A percentile compares a stretch with the other conserved stretches of the same genome.
Evolutionary conservation across 2,329 filamentous ascomycete species (phyloP).

Genomic region (Neofusicoccum ribis): DNA sequence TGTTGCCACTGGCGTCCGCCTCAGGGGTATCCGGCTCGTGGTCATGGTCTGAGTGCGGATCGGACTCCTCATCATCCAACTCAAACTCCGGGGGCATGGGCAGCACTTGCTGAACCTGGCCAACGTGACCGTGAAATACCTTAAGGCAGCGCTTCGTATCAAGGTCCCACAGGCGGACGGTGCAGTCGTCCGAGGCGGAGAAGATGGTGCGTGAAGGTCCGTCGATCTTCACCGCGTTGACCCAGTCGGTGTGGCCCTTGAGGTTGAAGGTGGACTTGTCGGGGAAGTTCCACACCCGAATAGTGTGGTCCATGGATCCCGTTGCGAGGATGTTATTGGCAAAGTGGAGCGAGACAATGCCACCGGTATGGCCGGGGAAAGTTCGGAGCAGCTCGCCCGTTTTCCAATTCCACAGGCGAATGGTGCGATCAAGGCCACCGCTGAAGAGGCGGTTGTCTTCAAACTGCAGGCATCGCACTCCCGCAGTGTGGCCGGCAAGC

Average conservation of each 20-base stretch:
- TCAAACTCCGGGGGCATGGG: conserved; percentile 86
- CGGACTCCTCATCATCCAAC: conserved; percentile 68
- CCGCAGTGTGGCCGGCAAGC: conserved; percentile 75
- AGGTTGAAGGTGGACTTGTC: conserved; percentile 78
- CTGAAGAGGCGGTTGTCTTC: conserved; percentile 89
- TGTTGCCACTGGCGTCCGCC: not conserved
- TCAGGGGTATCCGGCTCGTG: conserved; percentile 35
- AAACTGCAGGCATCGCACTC: conserved; percentile 88
- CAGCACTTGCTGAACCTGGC: conserved; percentile 90
- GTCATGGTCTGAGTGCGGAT: conserved; percentile 57
- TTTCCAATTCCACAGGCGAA: conserved; percentile 96
- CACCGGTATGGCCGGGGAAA: conserved; percentile 74
- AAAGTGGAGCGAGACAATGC: conserved; percentile 86
- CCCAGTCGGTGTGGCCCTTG: conserved; percentile 87
- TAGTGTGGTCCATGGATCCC: conserved; percentile 83
- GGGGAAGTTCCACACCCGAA: conserved; percentile 91
- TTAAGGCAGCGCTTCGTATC: conserved; percentile 77
- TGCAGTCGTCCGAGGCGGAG: conserved; percentile 91
- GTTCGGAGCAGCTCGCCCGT: conserved; percentile 85
- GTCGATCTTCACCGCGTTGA: conserved; percentile 93
- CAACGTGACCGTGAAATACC: conserved; percentile 84
- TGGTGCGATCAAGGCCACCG: conserved; percentile 80
- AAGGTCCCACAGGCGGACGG: conserved; percentile 88
- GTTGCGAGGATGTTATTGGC: conserved; percentile 82
- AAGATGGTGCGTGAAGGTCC: conserved; percentile 79